Evolutionary conservation across 495 filamentous ascomycete species (phyloP).

Genomic region (Immersiella caudata): DNA sequence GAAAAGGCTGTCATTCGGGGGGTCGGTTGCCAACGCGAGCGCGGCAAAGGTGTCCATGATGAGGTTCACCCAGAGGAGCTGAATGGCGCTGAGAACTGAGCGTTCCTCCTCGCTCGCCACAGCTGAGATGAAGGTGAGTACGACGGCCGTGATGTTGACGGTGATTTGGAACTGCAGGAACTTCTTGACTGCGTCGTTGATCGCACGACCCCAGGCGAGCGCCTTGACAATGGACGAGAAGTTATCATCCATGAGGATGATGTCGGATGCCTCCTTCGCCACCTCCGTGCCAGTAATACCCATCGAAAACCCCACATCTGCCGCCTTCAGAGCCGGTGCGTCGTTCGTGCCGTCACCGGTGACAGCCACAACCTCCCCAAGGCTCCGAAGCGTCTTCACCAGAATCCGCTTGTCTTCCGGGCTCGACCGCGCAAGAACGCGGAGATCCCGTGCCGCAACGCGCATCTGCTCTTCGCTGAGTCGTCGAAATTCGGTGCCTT

Average conservation of each 20-base stretch:
- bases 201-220: constrained; percentile 84
- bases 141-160: constrained; percentile 85
- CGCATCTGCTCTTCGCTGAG: constrained; percentile 70
- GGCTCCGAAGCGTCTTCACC: constrained; percentile 69
- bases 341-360: constrained; percentile 92
- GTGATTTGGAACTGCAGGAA: constrained; percentile 92
- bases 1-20: constrained; percentile 79
- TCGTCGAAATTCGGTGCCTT: constrained; percentile 80
- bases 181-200: constrained; percentile 88
- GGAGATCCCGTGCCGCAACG: constrained; percentile 67
- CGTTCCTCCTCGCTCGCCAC: constrained; percentile 66
- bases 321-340: constrained; percentile 80
- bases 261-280: constrained; percentile 87
- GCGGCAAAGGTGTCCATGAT: constrained; percentile 95
- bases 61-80: constrained; percentile 89
- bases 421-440: constrained; percentile 84
- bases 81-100: constrained; percentile 82
- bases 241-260: constrained; percentile 90
- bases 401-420: constrained; percentile 86
- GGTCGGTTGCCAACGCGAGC: constrained; percentile 82
- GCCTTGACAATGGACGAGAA: constrained; percentile 85
- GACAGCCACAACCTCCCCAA: constrained; percentile 78
- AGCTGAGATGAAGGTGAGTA: constrained; percentile 79
- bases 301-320: constrained; percentile 95
- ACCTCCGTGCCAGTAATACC: constrained; percentile 89